phyloP scores from a whole-genome alignment of 495 filamentous ascomycete genomes.

The Hypoxylon lienhwacheense region DNA sequence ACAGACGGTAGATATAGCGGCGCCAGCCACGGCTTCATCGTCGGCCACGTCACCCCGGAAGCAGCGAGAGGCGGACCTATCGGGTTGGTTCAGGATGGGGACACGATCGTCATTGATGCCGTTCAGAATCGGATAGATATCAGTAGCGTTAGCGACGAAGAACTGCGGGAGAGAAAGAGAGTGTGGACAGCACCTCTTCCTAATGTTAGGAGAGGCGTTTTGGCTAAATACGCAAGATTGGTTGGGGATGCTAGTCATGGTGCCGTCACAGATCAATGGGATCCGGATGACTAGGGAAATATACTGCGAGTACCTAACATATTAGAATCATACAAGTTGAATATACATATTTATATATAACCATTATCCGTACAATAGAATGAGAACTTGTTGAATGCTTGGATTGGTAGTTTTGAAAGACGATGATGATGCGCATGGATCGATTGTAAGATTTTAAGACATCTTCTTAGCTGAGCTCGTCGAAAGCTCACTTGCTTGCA shows the following conservation, averaged over 20 bases:
- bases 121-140: constrained; percentile 73
- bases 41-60: constrained; percentile 88
- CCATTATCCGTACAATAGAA: too few relatives aligned
- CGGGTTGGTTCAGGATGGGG: constrained; percentile 76
- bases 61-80: constrained; percentile 82
- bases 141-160: constrained; percentile 64
- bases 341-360: too few relatives aligned
- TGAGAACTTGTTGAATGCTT: too few relatives aligned
- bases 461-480: constrained; percentile 10
- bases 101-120: constrained; percentile 85
- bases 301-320: neutral
- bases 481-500: neutral
- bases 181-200: constrained; percentile 74
- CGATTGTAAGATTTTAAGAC: neutral
- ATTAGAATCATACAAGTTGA: too few relatives aligned
- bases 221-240: constrained; percentile 84
- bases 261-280: constrained; percentile 55
- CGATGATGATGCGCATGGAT: neutral
- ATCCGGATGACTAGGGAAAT: constrained; percentile 1
- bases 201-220: constrained; percentile 77
- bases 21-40: constrained; percentile 93
- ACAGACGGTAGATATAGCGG: constrained; percentile 93
- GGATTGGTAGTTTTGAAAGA: neutral
- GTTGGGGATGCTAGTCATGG: constrained; percentile 60
- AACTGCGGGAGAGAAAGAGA: constrained; percentile 66